phyloP scores from a whole-genome alignment of 1,284 basidiomycete species.

The Ustanciosporium gigantosporum region DNA sequence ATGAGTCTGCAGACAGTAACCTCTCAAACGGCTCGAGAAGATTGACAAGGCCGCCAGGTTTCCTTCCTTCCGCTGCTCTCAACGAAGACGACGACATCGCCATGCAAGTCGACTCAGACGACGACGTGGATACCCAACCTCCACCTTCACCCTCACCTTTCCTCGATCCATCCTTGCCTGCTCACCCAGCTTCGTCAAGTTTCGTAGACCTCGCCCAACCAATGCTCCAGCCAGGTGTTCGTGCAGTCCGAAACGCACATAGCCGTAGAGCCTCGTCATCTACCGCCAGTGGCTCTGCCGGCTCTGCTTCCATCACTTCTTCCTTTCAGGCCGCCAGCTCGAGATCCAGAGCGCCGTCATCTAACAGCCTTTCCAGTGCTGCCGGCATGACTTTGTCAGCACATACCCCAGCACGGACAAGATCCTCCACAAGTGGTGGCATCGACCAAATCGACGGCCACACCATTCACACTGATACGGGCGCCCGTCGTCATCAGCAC shows the following conservation, averaged over 20 bases:
- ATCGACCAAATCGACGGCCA: conserved; percentile 12
- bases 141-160: conserved; percentile 43
- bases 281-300: conserved; percentile 14
- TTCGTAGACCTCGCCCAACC: conserved; percentile 16
- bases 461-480: too few relatives aligned
- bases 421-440: conserved; percentile 18
- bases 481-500: too few relatives aligned
- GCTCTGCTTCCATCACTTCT: neutral
- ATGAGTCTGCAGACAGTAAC: conserved; percentile 2
- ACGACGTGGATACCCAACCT: conserved; percentile 17
- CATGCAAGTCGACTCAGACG: conserved; percentile 29
- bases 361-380: conserved; percentile 2
- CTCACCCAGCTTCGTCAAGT: conserved; percentile 8
- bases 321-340: conserved; percentile 6
- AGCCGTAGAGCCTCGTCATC: conserved; percentile 21
- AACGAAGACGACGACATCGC: conserved; percentile 25
- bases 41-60: neutral
- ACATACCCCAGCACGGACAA: conserved; percentile 17
- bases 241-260: conserved; percentile 11
- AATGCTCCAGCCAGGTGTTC: conserved; percentile 32
- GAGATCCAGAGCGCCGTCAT: conserved; percentile 16
- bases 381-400: neutral
- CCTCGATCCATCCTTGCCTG: conserved; percentile 18
- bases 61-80: neutral
- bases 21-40: neutral